Percentiles rank a stretch among this genome's conserved stretches.
Conservation (phyloP, 2,329 filamentous ascomycete species). For the Alternaria sp. region DNA sequence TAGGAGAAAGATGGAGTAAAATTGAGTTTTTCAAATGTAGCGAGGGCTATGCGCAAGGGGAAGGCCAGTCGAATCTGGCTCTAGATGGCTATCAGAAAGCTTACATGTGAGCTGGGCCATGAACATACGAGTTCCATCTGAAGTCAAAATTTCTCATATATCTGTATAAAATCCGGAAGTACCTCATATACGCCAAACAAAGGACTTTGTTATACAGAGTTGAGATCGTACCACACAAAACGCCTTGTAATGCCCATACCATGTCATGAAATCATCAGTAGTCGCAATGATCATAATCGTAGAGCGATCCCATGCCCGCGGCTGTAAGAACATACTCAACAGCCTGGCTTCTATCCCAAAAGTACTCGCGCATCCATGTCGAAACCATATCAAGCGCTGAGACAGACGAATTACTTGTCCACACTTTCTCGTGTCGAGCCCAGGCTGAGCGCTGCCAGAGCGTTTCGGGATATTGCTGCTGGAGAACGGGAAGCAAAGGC, state of each 20-base stretch:
- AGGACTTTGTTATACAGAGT: not conserved
- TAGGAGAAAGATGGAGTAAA: not conserved
- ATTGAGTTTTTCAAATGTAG: not conserved
- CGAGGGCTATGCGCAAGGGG: not conserved
- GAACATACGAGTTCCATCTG: not conserved
- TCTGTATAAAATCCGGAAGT: not conserved
- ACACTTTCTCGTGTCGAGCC: conserved; percentile 43
- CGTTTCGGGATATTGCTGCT: conserved; percentile 39
- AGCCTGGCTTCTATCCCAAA: conserved; percentile 46
- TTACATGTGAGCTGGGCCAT: not conserved
- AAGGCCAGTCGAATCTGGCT: not conserved
- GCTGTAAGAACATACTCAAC: conserved; percentile 41
- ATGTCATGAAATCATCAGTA: conserved; percentile 12
- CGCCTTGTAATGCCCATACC: conserved; percentile 4
- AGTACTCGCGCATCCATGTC: conserved; percentile 48
- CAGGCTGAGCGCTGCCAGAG: conserved; percentile 41
- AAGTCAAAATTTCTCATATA: not conserved
- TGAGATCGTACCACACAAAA: conserved; percentile 2
- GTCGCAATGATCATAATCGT: conserved; percentile 35
- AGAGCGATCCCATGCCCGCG: conserved; percentile 38
- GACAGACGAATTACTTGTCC: conserved; percentile 44
- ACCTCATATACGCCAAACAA: not conserved
- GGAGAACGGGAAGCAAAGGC: conserved; percentile 35
- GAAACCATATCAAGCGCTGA: conserved; percentile 45
- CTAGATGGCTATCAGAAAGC: not conserved